A percentile compares a stretch with the other conserved stretches of the same genome.
Conservation (phyloP, 192 early-diverging fungal genomes). For the Coemansia sp. region DNA sequence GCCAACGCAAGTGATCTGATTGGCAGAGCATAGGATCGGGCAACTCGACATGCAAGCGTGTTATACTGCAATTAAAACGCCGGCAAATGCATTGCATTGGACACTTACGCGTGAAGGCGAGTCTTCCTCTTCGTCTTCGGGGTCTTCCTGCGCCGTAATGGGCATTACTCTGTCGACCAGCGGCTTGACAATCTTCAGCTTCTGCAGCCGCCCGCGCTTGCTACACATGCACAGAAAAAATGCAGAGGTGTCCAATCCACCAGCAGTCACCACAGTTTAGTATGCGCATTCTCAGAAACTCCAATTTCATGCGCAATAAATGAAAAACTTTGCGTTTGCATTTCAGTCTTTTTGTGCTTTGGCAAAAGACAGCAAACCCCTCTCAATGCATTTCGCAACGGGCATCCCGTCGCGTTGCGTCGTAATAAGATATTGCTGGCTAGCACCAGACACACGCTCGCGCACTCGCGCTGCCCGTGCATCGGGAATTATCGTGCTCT, state of each 20-base stretch:
- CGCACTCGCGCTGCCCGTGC: not conserved
- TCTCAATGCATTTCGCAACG: too few relatives aligned
- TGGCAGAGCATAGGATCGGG: not conserved
- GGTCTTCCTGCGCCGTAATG: conserved; percentile 78
- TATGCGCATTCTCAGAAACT: not conserved
- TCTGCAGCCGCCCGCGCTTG: conserved; percentile 81
- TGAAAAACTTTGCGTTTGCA: conserved; percentile 4
- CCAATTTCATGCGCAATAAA: conserved; percentile 12
- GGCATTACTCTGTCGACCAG: conserved; percentile 80
- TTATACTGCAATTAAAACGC: too few relatives aligned
- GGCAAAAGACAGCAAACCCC: too few relatives aligned
- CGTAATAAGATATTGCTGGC: not conserved
- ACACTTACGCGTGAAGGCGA: conserved; percentile 64
- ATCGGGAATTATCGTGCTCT: not conserved
- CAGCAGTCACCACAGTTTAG: not conserved
- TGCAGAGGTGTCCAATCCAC: not conserved
- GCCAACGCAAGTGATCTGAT: conserved; percentile 1
- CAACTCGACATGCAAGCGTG: not conserved
- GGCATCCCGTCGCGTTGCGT: not conserved
- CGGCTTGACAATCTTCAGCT: conserved; percentile 76
- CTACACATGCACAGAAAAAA: conserved; percentile 16
- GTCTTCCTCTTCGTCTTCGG: conserved; percentile 78
- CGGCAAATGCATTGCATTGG: too few relatives aligned
- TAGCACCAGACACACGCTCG: not conserved
- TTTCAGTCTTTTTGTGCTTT: not conserved